phyloP scores from a whole-genome alignment of 2,329 filamentous ascomycete genomes.

The Didymella exigua region DNA sequence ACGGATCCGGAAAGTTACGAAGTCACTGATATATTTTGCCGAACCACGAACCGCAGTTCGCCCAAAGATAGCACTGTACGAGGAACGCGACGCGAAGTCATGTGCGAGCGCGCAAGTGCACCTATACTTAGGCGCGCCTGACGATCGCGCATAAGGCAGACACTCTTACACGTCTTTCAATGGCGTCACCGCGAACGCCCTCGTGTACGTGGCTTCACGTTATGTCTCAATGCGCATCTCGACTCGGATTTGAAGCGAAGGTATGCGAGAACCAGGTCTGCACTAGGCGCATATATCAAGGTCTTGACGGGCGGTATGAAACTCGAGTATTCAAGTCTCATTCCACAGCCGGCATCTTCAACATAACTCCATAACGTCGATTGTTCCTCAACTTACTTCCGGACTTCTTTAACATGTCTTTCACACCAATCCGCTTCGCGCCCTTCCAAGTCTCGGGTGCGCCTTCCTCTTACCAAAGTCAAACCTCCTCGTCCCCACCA shows the following conservation, averaged over 20 bases:
- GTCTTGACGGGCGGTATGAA: neutral
- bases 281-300: neutral
- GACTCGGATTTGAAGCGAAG: constrained; percentile 1
- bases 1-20: neutral
- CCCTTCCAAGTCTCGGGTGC: constrained; percentile 37
- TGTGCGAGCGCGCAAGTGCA: constrained; percentile 23
- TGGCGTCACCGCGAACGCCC: constrained; percentile 1
- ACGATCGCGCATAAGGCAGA: constrained; percentile 24
- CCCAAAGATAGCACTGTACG: constrained; percentile 17
- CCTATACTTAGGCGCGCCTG: constrained; percentile 15
- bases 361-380: neutral
- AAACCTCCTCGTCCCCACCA: constrained; percentile 29
- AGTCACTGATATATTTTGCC: constrained; percentile 9
- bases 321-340: neutral
- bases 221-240: neutral
- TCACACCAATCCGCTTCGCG: constrained; percentile 38
- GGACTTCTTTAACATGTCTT: constrained; percentile 15
- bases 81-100: constrained; percentile 34
- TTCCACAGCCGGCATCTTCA: no score
- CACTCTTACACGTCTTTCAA: constrained; percentile 8
- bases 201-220: constrained; percentile 1
- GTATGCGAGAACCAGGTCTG: neutral
- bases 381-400: neutral
- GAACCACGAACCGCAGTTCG: constrained; percentile 1
- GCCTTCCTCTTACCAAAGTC: constrained; percentile 16